Evolutionary conservation across 139 green algal species (phyloP).

Genomic region (Chlamydomonas asymmetrica): DNA sequence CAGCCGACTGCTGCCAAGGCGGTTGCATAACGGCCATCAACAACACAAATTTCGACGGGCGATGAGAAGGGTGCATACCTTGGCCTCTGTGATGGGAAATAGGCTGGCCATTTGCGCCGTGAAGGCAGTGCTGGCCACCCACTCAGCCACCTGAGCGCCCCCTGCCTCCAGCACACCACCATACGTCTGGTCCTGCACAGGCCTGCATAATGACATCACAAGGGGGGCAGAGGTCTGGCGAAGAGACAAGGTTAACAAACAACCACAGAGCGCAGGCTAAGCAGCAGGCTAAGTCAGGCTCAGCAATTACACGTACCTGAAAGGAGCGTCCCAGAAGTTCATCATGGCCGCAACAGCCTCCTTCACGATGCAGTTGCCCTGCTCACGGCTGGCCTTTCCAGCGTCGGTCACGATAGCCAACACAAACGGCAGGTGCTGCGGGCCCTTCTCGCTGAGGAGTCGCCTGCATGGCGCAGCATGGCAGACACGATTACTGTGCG

Average conservation of each 20-base stretch:
- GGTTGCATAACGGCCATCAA: too few species aligned
- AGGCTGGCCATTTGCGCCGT: conserved; percentile 63
- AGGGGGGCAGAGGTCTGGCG: not conserved
- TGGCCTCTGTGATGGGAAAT: conserved; percentile 59
- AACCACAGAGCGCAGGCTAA: not conserved
- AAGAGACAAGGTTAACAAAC: not conserved
- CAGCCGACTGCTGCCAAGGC: too few species aligned
- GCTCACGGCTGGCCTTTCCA: conserved; percentile 66
- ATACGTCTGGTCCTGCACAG: conserved; percentile 51
- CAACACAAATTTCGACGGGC: too few species aligned
- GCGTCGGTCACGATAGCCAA: conserved; percentile 60
- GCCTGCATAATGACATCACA: conserved; percentile 17
- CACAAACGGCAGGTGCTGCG: conserved; percentile 19
- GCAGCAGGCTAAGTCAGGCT: not conserved
- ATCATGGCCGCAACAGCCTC: conserved; percentile 77
- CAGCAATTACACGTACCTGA: conserved; percentile 34
- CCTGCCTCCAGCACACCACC: conserved; percentile 59
- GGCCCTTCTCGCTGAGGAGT: conserved; percentile 27
- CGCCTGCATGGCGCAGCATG: conserved; percentile 32
- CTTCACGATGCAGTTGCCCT: conserved; percentile 89
- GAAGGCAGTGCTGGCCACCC: conserved; percentile 61
- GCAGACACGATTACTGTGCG: too few species aligned
- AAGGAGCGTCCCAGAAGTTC: conserved; percentile 70
- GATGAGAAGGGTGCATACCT: too few species aligned
- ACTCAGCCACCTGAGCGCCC: conserved; percentile 53